phyloP scores from a whole-genome alignment of 1,139 yeast species.

The Sugiyamaella castrensis region DNA sequence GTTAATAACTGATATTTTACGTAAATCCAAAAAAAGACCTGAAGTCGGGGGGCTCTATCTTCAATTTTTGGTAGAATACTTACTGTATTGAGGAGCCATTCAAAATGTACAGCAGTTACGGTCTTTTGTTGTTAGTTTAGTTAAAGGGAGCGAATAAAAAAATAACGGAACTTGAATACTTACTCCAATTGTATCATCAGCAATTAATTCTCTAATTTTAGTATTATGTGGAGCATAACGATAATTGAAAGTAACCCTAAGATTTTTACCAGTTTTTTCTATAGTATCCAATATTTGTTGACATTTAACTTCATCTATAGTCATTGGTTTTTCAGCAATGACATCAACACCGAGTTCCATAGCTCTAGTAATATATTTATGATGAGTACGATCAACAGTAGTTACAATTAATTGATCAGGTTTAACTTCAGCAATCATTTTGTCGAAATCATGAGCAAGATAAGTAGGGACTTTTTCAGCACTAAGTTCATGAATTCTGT shows the following conservation, averaged over 20 bases:
- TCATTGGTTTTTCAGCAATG: conserved; percentile 22
- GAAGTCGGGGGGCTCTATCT: too few species aligned
- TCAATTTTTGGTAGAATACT: too few species aligned
- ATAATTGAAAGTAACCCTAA: conserved; percentile 22
- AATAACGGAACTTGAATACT: too few species aligned
- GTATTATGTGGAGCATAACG: conserved; percentile 23
- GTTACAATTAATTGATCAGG: conserved; percentile 22
- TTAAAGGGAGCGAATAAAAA: too few species aligned
- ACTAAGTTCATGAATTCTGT: conserved; percentile 15
- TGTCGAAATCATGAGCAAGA: conserved; percentile 18
- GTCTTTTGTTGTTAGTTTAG: too few species aligned
- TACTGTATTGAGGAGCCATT: conserved; percentile 23
- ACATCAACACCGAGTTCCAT: conserved; percentile 22
- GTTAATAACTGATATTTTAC: too few species aligned
- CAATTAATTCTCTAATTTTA: conserved; percentile 19
- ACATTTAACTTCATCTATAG: conserved; percentile 20
- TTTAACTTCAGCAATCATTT: conserved; percentile 18
- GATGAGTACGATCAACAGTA: conserved; percentile 22
- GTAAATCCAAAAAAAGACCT: too few species aligned
- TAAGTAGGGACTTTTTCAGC: conserved; percentile 19
- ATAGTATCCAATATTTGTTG: conserved; percentile 21
- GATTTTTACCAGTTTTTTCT: conserved; percentile 17
- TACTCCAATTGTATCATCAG: conserved; percentile 20
- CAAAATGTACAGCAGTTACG: conserved; percentile 21
- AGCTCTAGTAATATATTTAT: conserved; percentile 20